phyloP scores from a whole-genome alignment of 257 asterid genomes.

The Solanum peruvianum region DNA sequence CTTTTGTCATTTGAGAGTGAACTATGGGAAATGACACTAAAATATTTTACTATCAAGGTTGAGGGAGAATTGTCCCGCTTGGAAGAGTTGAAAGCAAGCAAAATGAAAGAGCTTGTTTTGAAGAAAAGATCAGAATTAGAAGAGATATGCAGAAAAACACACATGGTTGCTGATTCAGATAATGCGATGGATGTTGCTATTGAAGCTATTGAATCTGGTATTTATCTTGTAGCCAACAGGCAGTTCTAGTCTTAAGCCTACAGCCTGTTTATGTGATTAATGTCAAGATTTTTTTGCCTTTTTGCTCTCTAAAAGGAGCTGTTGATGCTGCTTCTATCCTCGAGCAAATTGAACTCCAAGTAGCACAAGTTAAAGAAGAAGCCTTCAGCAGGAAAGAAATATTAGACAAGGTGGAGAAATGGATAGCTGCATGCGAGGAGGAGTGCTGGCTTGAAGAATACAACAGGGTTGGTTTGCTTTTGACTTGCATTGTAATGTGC shows the following conservation, averaged over 20 bases:
- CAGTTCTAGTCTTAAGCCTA: background rate
- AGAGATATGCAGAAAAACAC: conserved; percentile 77
- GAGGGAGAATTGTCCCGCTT: conserved; percentile 77
- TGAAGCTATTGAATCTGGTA: conserved; percentile 92
- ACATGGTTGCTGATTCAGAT: conserved; percentile 59
- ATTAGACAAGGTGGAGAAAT: conserved; percentile 93
- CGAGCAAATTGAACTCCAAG: conserved; percentile 84
- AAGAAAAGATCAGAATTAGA: conserved; percentile 87
- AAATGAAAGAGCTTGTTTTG: conserved; percentile 92
- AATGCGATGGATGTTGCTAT: conserved; percentile 43
- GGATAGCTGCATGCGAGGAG: conserved; percentile 93
- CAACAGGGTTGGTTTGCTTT: conserved; percentile 54
- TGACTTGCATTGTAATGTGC: background rate
- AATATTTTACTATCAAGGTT: conserved; percentile 38
- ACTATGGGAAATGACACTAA: background rate
- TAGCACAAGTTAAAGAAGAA: conserved; percentile 79
- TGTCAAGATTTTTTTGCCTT: conserved; percentile 3
- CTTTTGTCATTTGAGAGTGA: background rate
- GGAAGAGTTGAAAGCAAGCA: conserved; percentile 83
- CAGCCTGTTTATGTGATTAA: background rate
- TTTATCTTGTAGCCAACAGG: background rate
- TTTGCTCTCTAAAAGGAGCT: conserved; percentile 42
- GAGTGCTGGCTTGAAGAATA: conserved; percentile 99
- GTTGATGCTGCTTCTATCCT: conserved; percentile 75
- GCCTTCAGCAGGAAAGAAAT: conserved; percentile 87